Base-by-base conservation (phyloP, 1,139 yeast genomes). In the Hemisphaericaspora subhashii region DNA sequence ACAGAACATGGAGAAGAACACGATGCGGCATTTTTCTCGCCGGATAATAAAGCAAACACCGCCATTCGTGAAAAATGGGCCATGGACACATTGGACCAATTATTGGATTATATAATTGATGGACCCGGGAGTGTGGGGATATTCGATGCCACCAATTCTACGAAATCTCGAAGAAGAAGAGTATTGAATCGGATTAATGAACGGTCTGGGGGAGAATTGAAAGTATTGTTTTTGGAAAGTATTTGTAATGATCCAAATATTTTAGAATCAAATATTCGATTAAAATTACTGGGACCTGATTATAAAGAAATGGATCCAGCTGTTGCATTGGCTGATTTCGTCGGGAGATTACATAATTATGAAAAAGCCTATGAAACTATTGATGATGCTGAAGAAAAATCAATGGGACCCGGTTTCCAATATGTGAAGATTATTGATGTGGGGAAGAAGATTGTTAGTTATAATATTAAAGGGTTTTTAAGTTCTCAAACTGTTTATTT, bases 381-480 rank as follows among this genome's bases (percentile, higher is more conserved):
- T 29, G 95, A 86, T 45, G 92, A 85, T 29, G 79, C 73, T 27
- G 92, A 86, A 54, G 86, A 81, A 46, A 66, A 68, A 34, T 60
- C 72, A 24, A n/a, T n/a, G 4, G 24, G 24, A 7, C 77, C 75
- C 8, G 77, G 77, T 8, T 78, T 86, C 47, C 97, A 88, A 56
- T 92, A 88, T 54, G 88, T 90, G 46, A 89, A 92, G 63, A 89
- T 92, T 94, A 88, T 92, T 44, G 92, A 92, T 60, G 97, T 90
- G 8, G 98, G 98, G 5, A 83, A 87, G 52, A 92, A 92, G 58
- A 89, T 90, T 31, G 95, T 89, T 32, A 86, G 96, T 37, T 89
- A 83, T 58, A 88, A 89, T 56, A 86, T 90, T 41, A 88, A 86
- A 53, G 98, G 98, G 0, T 92, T 88, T 54, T 68, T 92, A 40